Base-by-base conservation (phyloP, 2,329 filamentous ascomycete genomes). In the Hypoxylon sp. region DNA sequence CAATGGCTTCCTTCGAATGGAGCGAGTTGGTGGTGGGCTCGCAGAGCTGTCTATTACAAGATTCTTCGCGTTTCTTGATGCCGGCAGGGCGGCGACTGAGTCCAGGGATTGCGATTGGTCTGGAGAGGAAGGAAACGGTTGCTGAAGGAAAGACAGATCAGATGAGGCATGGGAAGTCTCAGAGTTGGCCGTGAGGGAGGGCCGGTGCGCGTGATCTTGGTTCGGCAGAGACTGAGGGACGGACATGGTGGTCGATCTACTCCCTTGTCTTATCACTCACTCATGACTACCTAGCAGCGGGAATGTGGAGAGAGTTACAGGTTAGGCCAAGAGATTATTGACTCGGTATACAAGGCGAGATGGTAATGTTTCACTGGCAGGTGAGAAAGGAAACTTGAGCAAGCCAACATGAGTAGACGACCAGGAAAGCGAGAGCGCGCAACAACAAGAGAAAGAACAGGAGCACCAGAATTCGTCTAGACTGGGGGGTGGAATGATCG, bases 1-100 rank as follows among this genome's bases (percentile, higher is more conserved):
- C 68, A 91, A 77, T 61, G 89, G 89, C 80, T 91, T 90, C 69
- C 89, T 85, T 76, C 85, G 86, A 79, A 90, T 86, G 64, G 77
- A 65, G 71, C 72, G 70, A 69, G 73, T 48, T 68, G 76, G 60
- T 62, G 74, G 72, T 37, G 65, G 42, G 54, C 65, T 63, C 14
- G 62, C 62, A 31, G 73, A 60, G 55, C 70, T 75, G 54, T 75
- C 72, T 48, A 78, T 74, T 48, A 74, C 72, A 50, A 77, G 74
- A 27, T 77, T 75, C 61, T 73, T 74, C 60, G 76, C 73, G 76
- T 78, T 78, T 72, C 75, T 74, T 55, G 73, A 74, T 61, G 69
- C 67, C 49, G 70, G 62, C 40, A 68, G 64, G 76, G 77, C 65
- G 77, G 74, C 66, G 75, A 78, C 60, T 72, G 75, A 56, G 74